Conservation (phyloP, 306 rosid species). For the Vigna reflexopilosa region DNA sequence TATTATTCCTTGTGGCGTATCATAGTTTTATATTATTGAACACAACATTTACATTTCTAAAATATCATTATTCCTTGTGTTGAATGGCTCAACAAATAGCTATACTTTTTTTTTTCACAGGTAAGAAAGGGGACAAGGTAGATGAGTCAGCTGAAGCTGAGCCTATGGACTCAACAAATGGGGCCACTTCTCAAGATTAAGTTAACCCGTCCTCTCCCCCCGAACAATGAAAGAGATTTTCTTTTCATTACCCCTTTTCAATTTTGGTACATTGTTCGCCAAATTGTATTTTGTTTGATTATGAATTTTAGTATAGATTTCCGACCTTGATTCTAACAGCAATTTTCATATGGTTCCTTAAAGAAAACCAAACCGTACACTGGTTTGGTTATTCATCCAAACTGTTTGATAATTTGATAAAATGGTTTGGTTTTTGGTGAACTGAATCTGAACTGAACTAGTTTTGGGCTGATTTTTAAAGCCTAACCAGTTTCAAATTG, state of each 20-base stretch:
- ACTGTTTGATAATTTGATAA: too few relatives aligned
- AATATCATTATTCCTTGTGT: neutral
- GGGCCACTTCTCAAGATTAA: constrained; percentile 68
- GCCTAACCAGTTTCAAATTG: too few relatives aligned
- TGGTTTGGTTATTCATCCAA: too few relatives aligned
- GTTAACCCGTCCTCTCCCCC: neutral
- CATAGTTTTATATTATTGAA: too few relatives aligned
- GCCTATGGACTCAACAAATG: constrained; percentile 67
- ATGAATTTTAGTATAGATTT: constrained; percentile 49
- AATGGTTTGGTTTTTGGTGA: too few relatives aligned
- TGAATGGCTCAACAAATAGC: constrained; percentile 13
- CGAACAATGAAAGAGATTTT: neutral
- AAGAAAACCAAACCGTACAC: too few relatives aligned
- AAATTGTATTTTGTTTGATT: constrained; percentile 63
- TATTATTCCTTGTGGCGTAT: too few relatives aligned
- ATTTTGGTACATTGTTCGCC: constrained; percentile 65
- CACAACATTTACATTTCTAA: too few relatives aligned
- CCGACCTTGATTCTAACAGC: constrained; percentile 23
- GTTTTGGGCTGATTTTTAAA: too few relatives aligned
- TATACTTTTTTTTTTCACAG: constrained; percentile 51
- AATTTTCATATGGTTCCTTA: constrained; percentile 8
- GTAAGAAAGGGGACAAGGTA: constrained; percentile 81
- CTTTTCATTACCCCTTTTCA: constrained; percentile 45
- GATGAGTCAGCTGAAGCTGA: constrained; percentile 74
- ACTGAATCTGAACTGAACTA: too few relatives aligned